These are phyloP conservation scores for Epichloe glyceriae DNA, from an alignment of 2,329 filamentous ascomycete genomes.

Conservation along the genomic window DNA sequence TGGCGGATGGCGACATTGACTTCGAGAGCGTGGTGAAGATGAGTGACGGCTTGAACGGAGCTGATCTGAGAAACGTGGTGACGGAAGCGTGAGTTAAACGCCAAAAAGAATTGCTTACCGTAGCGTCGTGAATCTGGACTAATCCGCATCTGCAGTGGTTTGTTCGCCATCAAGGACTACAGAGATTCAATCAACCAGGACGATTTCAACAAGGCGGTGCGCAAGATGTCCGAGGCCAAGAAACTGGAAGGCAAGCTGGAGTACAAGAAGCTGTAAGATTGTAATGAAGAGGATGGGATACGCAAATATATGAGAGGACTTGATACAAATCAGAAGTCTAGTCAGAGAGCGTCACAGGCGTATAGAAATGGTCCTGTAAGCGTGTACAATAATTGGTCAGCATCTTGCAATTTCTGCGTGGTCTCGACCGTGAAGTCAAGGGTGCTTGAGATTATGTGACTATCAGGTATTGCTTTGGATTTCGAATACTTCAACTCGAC, in stretches of 20 bases:
- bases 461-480: no score
- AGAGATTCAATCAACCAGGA: conserved; percentile 93
- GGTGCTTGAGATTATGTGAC: no score
- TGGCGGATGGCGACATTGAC: conserved; percentile 88
- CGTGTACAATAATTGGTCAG: neutral
- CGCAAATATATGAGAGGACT: neutral
- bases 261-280: conserved; percentile 75
- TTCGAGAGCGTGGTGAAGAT: conserved; percentile 99
- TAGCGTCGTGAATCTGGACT: neutral
- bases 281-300: neutral
- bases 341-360: neutral
- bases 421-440: no score
- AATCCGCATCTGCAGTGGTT: conserved; percentile 42
- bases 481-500: no score
- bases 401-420: neutral
- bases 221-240: conserved; percentile 95
- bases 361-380: neutral
- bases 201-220: conserved; percentile 97
- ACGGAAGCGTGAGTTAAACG: conserved; percentile 79
- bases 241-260: conserved; percentile 97
- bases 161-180: conserved; percentile 98
- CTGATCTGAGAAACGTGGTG: conserved; percentile 92
- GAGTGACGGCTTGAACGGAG: conserved; percentile 96
- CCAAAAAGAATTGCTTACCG: conserved; percentile 6
- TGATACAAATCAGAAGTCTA: neutral